Evolutionary conservation across 2,329 filamentous ascomycete species (phyloP), one percentile per base, ranked within the genome.

Genomic region (Colletotrichum sp.): DNA sequence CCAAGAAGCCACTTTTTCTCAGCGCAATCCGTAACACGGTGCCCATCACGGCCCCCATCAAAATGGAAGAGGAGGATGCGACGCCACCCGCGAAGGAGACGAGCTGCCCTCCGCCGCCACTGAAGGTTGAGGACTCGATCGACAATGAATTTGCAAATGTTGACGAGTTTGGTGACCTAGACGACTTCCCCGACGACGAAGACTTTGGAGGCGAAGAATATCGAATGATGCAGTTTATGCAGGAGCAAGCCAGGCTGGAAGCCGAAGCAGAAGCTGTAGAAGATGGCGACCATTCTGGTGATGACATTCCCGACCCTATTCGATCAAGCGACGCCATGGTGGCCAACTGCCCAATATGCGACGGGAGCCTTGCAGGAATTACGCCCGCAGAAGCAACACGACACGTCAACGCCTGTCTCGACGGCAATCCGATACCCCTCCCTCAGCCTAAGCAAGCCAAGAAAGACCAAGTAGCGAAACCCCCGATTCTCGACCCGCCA

Each of bases 351-450:
- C 96, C 96, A 1, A 93, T 99, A 32, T 99, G 97, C 83, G 91
- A 90, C 79, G 87, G 88, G 2, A 92, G 85, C 77, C 87, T 98
- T 39, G 85, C 83, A 18, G 93, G 92, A 0, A 83, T 93, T 14
- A 91, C 87, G 71, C 82, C 85, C 75, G 92, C 96, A 82, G 91
- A 96, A 79, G 94, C 93, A 12, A 94, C 94, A 8, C 86, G 93
- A 3, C 97, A 99, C 83, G 97, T 99, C 78, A 99, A 99, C 83
- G 92, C 93, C 12, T 99, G 97, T 84, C 88, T 99, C 3, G 97
- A 99, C 82, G 95, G 95, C 3, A 94, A 94, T 61, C 91, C 94
- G 7, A 90, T 92, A 60, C 90, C 93, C 3, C 80, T 94, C 16
- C 90, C 85, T 8, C 80, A 81, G 39, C 78, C 79, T 32, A 55